Conservation (phyloP, 2,329 filamentous ascomycete species). For the Penicillium sp. region DNA sequence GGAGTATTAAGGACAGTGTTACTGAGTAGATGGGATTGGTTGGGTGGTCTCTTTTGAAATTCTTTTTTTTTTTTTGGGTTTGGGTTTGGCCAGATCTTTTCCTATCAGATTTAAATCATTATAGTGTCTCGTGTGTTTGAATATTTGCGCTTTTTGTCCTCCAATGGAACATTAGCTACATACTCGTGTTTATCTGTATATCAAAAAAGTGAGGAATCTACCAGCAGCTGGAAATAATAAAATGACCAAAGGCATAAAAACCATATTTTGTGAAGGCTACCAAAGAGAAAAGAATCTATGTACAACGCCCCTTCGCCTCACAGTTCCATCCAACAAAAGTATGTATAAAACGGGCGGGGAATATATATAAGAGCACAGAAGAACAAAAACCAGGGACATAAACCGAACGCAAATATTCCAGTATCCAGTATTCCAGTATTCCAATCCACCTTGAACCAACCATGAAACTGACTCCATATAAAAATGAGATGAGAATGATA, state of each 20-base stretch:
- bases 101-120: background rate
- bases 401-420: background rate
- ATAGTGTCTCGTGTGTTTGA: background rate
- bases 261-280: background rate
- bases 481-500: constrained; percentile 14
- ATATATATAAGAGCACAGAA: constrained; percentile 7
- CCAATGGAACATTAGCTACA: background rate
- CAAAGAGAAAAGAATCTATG: background rate
- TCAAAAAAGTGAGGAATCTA: background rate
- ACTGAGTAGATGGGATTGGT: constrained; percentile 32
- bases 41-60: background rate
- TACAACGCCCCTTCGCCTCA: constrained; percentile 7
- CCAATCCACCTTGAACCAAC: constrained; percentile 1
- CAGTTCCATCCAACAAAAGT: constrained; percentile 1
- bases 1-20: constrained; percentile 37
- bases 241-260: background rate
- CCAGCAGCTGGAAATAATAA: background rate
- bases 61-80: too few relatives aligned
- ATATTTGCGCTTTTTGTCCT: background rate
- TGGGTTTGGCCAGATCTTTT: background rate
- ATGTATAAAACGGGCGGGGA: constrained; percentile 11
- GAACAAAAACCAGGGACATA: background rate
- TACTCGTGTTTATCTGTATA: background rate
- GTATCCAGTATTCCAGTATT: background rate
- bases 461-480: constrained; percentile 18